Evolutionary conservation across 192 early-diverging fungal genomes (phyloP).

Genomic region (Gigaspora rosea): DNA sequence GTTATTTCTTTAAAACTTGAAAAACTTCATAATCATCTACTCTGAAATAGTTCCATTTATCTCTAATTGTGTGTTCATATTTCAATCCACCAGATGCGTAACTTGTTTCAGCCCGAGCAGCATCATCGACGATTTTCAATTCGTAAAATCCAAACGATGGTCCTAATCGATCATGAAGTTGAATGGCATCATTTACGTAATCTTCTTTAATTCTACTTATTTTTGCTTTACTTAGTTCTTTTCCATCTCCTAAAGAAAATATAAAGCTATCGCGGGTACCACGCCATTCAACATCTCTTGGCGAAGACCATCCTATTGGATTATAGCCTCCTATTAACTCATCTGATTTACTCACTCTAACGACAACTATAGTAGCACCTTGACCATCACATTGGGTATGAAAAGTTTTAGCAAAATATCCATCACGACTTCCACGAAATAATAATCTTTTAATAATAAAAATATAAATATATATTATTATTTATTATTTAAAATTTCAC

Average conservation of each 20-base stretch:
- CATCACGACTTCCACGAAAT: slow-evolving; percentile 32
- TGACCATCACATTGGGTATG: slow-evolving; percentile 24
- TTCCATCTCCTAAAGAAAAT: slow-evolving; percentile 23
- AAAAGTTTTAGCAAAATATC: slow-evolving; percentile 30
- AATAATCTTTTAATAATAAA: slow-evolving; percentile 18
- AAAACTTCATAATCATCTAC: slow-evolving; percentile 36
- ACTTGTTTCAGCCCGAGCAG: slow-evolving; percentile 8
- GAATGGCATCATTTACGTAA: slow-evolving; percentile 22
- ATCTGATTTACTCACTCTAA: slow-evolving; percentile 3
- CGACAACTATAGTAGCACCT: slow-evolving; percentile 29
- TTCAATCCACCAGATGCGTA: slow-evolving; percentile 27
- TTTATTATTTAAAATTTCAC: background rate
- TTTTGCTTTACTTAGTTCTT: slow-evolving; percentile 3
- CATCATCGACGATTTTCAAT: slow-evolving; percentile 30
- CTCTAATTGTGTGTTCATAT: slow-evolving; percentile 27
- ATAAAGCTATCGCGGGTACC: slow-evolving; percentile 30
- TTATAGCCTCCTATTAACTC: slow-evolving; percentile 33
- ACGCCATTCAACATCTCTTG: slow-evolving; percentile 28
- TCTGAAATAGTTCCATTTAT: slow-evolving; percentile 29
- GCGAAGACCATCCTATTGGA: slow-evolving; percentile 30
- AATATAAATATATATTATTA: background rate
- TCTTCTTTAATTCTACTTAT: slow-evolving; percentile 15
- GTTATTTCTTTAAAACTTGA: slow-evolving; percentile 32
- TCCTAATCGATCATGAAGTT: slow-evolving; percentile 29
- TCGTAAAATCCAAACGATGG: slow-evolving; percentile 35